Base-by-base conservation (phyloP, 1,284 basidiomycete species). In the Cutaneotrichosporon sp. region DNA sequence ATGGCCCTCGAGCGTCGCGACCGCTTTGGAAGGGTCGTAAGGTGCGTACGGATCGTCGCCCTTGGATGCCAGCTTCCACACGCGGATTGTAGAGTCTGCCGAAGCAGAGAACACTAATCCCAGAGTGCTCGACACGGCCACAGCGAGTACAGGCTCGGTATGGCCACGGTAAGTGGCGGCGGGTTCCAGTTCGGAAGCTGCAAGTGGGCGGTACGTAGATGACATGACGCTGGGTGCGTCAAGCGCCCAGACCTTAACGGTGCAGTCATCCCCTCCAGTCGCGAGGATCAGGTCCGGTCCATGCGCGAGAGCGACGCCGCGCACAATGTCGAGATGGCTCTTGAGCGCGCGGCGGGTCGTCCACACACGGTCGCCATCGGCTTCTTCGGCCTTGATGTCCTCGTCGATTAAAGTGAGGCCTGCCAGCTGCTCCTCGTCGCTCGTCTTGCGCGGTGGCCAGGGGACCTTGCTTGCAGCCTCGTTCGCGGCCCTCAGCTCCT, bases 131-230 rank as follows among this genome's bases (percentile, higher is more conserved):
- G 92, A 89, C 70, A 96, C 87, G n/a, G 90, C 86, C 16, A 98
- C 84, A 49, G 90, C 86, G 0, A 96, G 97, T 72, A 99, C 90
- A n/a, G 90, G 87, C 8, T 90, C 90, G 11, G 91, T 90, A 81
- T 99, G 96, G 11, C 94, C 95, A 16, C 96, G 90, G 65, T 92
- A 88, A 1, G 96, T 98, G 47, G 93, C 84, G 73, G 93, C 89
- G 5, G 94, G 93, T 74, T 96, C 92, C 42, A 91, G 86, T 74
- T 96, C 94, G 83, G 83, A 70, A 86, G 55, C 62, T 1, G 60
- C 53, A 8, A 62, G 60, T 22, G 63, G 63, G 32, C 60, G 52
- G 42, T 34, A 47, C 30, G 71, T 75, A 26, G 67, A 62, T 32
- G 64, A 69, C 64, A 74, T 69, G 34, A 81, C 53, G 16, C 65